Evolutionary conservation across 345 rosid species (phyloP).

Genomic region (Hibiscus mutabilis): DNA sequence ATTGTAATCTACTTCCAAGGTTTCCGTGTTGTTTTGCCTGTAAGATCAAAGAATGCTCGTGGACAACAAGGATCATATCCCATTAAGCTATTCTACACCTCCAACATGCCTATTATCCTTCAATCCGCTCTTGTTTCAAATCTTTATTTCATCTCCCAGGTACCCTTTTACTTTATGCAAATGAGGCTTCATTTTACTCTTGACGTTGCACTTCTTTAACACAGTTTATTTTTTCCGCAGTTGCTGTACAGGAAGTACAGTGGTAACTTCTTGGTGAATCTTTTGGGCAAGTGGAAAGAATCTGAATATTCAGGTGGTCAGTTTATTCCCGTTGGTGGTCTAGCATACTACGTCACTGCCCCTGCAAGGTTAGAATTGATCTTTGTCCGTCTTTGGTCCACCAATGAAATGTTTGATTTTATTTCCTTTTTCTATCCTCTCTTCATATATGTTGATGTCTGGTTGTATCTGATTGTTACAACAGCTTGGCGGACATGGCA

Average conservation of each 20-base stretch:
- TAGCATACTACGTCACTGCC: slow-evolving; percentile 64
- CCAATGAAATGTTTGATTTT: neutral
- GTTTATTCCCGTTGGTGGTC: slow-evolving; percentile 60
- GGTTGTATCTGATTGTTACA: neutral
- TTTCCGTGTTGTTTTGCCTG: slow-evolving; percentile 62
- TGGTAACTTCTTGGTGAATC: slow-evolving; percentile 60
- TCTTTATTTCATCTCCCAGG: slow-evolving; percentile 66
- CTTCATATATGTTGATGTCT: neutral
- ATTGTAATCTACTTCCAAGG: slow-evolving; percentile 72
- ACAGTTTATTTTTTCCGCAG: neutral
- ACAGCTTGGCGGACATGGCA: slow-evolving; percentile 1
- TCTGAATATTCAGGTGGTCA: slow-evolving; percentile 69
- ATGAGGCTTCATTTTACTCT: neutral
- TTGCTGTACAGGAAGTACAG: slow-evolving; percentile 57
- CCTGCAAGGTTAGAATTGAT: neutral
- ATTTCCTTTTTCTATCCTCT: neutral
- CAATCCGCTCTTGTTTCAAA: slow-evolving; percentile 73
- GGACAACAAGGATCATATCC: slow-evolving; percentile 75
- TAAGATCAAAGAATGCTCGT: slow-evolving; percentile 68
- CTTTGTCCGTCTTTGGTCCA: neutral
- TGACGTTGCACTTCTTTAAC: neutral
- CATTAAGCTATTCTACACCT: slow-evolving; percentile 68
- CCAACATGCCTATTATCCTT: slow-evolving; percentile 78
- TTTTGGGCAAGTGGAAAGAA: slow-evolving; percentile 67
- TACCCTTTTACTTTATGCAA: neutral